Percentiles rank a stretch among this genome's conserved stretches.
phyloP scores from a whole-genome alignment of 371 early-diverging fungal species.

The Mortierella sp. region DNA sequence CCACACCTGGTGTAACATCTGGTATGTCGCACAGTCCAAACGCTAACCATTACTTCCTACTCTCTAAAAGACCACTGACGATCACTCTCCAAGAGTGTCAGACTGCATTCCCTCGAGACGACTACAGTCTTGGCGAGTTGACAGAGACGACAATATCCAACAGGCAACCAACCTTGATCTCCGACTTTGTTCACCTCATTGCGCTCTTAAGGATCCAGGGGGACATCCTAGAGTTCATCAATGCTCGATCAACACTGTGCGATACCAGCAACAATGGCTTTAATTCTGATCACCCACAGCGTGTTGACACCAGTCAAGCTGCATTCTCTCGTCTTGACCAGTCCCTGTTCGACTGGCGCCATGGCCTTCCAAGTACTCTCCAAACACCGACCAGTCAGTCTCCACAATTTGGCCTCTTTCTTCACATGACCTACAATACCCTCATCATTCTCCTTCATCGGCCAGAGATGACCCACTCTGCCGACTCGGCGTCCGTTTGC shows the following conservation, averaged over 20 bases:
- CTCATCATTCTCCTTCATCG: slow-evolving; percentile 80
- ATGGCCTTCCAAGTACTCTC: slow-evolving; percentile 55
- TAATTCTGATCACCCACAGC: slow-evolving; percentile 16
- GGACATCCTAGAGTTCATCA: slow-evolving; percentile 32
- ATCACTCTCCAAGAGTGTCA: slow-evolving; percentile 30
- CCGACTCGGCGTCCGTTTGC: slow-evolving; percentile 66
- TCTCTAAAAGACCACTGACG: slow-evolving; percentile 15
- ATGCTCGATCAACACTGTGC: slow-evolving; percentile 7
- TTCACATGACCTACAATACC: slow-evolving; percentile 81
- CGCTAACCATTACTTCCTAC: neutral
- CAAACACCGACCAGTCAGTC: slow-evolving; percentile 61
- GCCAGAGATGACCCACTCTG: slow-evolving; percentile 60
- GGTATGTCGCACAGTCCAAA: no score
- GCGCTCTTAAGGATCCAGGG: slow-evolving; percentile 29
- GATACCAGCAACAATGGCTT: neutral
- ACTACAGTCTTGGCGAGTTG: neutral
- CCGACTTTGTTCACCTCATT: slow-evolving; percentile 26
- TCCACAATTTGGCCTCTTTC: slow-evolving; percentile 59
- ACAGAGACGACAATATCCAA: slow-evolving; percentile 12
- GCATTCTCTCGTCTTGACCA: slow-evolving; percentile 58
- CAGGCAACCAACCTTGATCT: slow-evolving; percentile 3
- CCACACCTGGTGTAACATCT: no score
- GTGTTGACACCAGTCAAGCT: slow-evolving; percentile 19
- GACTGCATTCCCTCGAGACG: slow-evolving; percentile 8
- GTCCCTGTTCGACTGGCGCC: slow-evolving; percentile 62